Base-by-base conservation (phyloP, 1,284 basidiomycete species). In the Irpex sp. region DNA sequence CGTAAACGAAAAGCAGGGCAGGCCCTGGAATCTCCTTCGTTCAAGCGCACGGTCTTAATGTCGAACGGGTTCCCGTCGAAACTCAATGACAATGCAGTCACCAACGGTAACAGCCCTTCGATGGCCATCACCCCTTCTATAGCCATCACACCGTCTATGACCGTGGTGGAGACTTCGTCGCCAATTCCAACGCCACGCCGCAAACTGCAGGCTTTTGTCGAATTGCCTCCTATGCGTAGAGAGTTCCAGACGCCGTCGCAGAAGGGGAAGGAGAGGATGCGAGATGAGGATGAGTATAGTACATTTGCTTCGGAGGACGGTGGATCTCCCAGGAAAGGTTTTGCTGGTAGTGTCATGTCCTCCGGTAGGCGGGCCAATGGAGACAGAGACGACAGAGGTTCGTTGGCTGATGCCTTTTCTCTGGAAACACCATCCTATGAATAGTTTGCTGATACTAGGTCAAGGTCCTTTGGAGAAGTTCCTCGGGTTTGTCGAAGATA, bases 391-490 rank as follows among this genome's bases (percentile, higher is more conserved):
- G 87, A 88, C 34, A 77, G 91, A 77, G 87, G 90, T 92, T 66
- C 65, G 79, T 17, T 0, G 11, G n/a, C 40, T n/a, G n/a, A n/a
- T n/a, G n/a, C n/a, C n/a, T n/a, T n/a, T n/a, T n/a, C n/a, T n/a
- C n/a, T n/a, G n/a, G n/a, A n/a, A n/a, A n/a, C n/a, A n/a, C n/a
- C n/a, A n/a, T n/a, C n/a, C 8, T 13, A n/a, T 40, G 17, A 13
- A 15, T 26, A 52, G 15, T 57, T 65, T 65, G 63, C 60, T 62
- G 56, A 60, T 34, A 31, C 40, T 44, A 62, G 47, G 47, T 60
- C 57, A 68, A 93, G 91, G 76, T 1, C 87, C 91, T 0, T 76
- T 93, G 6, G 87, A 93, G 70, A 95, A 92, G 72, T 80, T 97
- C 4, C 81, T 79, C 1, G 81, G 81, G 5, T 73, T 90, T 17